These are phyloP conservation scores for Bryoglossum gracile DNA, from an alignment of 495 filamentous ascomycete genomes.

Conservation along the genomic window DNA sequence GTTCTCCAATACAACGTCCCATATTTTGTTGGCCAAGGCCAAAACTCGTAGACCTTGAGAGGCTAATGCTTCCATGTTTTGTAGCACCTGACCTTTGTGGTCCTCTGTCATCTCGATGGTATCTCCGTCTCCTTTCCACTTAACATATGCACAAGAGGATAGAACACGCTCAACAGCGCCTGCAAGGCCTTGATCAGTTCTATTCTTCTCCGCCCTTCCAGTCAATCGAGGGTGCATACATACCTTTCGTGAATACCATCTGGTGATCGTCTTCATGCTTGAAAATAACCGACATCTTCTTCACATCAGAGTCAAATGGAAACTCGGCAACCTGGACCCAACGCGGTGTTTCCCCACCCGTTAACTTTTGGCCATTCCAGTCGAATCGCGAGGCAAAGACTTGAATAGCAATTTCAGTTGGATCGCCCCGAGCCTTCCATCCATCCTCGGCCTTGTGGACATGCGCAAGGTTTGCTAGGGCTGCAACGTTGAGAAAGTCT, in stretches of 20 bases:
- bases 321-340: constrained; percentile 55
- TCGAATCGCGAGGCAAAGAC: constrained; percentile 59
- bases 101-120: constrained; percentile 22
- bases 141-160: constrained; percentile 42
- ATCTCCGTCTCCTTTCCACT: constrained; percentile 32
- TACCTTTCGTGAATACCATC: no score
- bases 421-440: constrained; percentile 60
- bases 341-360: constrained; percentile 40
- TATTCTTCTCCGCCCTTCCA: no score
- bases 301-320: constrained; percentile 61
- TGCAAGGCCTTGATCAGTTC: no score
- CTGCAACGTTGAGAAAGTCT: constrained; percentile 51
- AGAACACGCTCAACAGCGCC: constrained; percentile 60
- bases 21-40: no score
- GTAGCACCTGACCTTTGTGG: constrained; percentile 27
- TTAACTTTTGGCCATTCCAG: constrained; percentile 47
- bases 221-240: no score
- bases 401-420: constrained; percentile 65
- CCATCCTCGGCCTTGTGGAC: constrained; percentile 41
- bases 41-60: no score
- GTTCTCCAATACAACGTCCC: no score
- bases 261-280: constrained; percentile 41
- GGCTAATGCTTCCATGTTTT: no score
- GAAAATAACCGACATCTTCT: constrained; percentile 63
- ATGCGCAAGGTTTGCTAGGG: constrained; percentile 60